Evolutionary conservation across 2,329 filamentous ascomycete genomes (phyloP).

Genomic region (Sclerotinia glacialis): DNA sequence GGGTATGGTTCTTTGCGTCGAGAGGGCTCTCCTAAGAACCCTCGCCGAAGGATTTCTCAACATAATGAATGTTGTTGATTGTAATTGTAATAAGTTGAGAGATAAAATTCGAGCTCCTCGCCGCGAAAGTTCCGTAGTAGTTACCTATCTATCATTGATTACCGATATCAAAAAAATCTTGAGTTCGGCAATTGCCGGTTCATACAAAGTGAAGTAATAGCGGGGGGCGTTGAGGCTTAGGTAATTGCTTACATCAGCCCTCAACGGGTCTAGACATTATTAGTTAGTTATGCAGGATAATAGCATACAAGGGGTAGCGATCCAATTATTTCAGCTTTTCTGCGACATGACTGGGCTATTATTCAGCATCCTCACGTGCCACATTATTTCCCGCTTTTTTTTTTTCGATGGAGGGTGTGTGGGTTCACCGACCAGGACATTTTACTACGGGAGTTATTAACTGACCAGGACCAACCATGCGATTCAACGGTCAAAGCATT

Average conservation of each 20-base stretch:
- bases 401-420: neutral
- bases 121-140: neutral
- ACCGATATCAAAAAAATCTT: conserved; percentile 4
- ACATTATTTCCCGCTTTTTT: neutral
- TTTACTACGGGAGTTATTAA: neutral
- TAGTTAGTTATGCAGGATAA: neutral
- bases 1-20: conserved; percentile 25
- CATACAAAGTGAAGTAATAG: neutral
- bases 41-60: conserved; percentile 36
- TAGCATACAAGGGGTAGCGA: neutral
- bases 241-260: too few species aligned
- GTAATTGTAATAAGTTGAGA: neutral
- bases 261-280: neutral
- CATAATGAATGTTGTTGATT: conserved; percentile 30
- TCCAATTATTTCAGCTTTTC: neutral
- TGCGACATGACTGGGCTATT: neutral
- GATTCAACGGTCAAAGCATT: conserved; percentile 5
- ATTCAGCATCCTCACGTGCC: neutral
- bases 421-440: neutral
- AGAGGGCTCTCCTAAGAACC: conserved; percentile 29
- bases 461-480: neutral
- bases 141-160: neutral
- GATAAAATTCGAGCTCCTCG: neutral
- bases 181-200: conserved; percentile 9
- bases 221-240: neutral